Evolutionary conservation across 2,329 filamentous ascomycete species (phyloP).

Genomic region (Penicillium psychrosexuale): DNA sequence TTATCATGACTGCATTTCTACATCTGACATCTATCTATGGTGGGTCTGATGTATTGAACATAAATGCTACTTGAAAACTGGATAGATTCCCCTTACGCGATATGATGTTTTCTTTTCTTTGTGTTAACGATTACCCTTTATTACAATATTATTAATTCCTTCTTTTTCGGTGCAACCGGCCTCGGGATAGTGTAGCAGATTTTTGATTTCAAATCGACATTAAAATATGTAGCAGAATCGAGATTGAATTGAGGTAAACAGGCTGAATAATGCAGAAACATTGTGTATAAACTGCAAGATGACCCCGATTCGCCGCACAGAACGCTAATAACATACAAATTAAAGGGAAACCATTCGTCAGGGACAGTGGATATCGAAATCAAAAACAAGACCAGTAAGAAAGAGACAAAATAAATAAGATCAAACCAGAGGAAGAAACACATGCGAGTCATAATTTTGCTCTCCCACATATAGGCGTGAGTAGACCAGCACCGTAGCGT

Average conservation of each 20-base stretch:
- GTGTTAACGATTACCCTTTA: slow-evolving; percentile 5
- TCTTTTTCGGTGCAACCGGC: background rate
- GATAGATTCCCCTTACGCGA: slow-evolving; percentile 13
- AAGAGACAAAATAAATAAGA: background rate
- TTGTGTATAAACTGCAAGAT: slow-evolving; percentile 15
- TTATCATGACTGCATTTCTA: background rate
- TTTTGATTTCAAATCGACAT: background rate
- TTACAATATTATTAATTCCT: background rate
- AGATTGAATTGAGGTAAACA: background rate
- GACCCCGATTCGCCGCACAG: slow-evolving; percentile 1
- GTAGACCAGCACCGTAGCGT: background rate
- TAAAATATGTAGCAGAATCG: background rate
- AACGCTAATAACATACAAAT: background rate
- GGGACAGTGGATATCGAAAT: slow-evolving; percentile 9
- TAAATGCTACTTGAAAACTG: background rate
- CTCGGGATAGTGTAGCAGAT: background rate
- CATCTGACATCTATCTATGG: background rate
- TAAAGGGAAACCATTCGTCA: background rate
- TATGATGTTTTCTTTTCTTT: background rate
- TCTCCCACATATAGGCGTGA: background rate
- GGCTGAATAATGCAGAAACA: background rate
- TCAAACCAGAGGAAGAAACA: background rate
- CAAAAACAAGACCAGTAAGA: background rate
- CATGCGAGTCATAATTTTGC: background rate
- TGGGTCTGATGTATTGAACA: background rate